A percentile compares a stretch with the other conserved stretches of the same genome.
Conservation (phyloP, 768 basidiomycete genomes). For the Glaciozyma martinii region DNA sequence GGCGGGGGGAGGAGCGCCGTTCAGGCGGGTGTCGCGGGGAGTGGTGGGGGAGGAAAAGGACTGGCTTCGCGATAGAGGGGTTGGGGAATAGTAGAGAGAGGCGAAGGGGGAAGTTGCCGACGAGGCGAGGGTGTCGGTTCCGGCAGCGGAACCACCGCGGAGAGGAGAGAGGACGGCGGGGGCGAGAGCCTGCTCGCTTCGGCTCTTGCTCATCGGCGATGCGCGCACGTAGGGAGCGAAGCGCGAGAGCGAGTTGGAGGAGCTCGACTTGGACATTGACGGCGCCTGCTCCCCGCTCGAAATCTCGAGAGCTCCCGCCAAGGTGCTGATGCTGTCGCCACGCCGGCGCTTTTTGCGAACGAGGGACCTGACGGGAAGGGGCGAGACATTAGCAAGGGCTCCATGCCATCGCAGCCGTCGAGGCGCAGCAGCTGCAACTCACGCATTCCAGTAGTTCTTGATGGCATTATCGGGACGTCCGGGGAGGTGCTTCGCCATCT, state of each 20-base stretch:
- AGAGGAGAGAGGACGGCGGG: constrained; percentile 9
- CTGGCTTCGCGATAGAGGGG: constrained; percentile 2
- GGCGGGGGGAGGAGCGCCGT: background rate
- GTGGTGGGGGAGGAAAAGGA: background rate
- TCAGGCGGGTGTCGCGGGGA: background rate
- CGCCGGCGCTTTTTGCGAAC: constrained; percentile 22
- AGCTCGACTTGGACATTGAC: constrained; percentile 8
- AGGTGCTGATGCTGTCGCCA: background rate
- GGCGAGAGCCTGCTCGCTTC: constrained; percentile 20
- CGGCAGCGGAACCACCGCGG: constrained; percentile 3
- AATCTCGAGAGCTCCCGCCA: background rate
- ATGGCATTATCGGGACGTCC: constrained; percentile 36
- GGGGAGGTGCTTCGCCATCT: constrained; percentile 34
- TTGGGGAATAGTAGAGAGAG: constrained; percentile 5
- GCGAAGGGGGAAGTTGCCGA: constrained; percentile 1
- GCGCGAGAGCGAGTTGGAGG: constrained; percentile 19
- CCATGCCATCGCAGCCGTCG: background rate
- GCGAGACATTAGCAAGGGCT: background rate
- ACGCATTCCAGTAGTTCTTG: constrained; percentile 35
- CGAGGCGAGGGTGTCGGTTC: constrained; percentile 6
- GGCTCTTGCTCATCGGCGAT: constrained; percentile 14
- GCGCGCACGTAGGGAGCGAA: constrained; percentile 24
- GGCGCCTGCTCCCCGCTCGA: background rate
- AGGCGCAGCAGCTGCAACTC: background rate
- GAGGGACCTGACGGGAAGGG: constrained; percentile 6